Evolutionary conservation across 345 rosid genomes (phyloP), one percentile per base, ranked within the genome.

Genomic region (Bruguiera parviflora): DNA sequence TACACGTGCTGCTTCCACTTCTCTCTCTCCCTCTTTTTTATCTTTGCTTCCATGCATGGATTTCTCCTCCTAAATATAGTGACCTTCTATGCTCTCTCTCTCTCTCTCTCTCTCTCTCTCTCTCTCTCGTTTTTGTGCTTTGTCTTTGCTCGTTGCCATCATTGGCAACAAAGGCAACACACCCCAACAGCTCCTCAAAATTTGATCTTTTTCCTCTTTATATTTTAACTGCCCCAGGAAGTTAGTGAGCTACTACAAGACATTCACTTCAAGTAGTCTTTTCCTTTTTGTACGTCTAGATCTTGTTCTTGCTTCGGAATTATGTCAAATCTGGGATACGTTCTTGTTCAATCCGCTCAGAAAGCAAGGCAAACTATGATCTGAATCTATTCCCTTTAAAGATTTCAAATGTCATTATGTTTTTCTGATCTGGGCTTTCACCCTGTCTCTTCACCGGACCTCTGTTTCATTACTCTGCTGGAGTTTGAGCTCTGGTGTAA

Each of bases 1-100:
- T 86, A 77, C 86, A 83, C 84, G 87, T 86, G 87, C 84, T 80
- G 39, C 73, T 28, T 51, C 69, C 58, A 66, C 65, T 57, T 58
- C 7, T 58, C 32, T 52, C 61, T 60, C 63, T 65, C 55, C 59
- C 76, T 75, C 37, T 75, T 20, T 33, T 33, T 33, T 33, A 67
- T 75, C 82, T 80, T 84, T 82, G 86, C 90, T 86, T 86, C 83
- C 81, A 63, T 83, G 89, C 89, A 83, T 86, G 83, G 87, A 81
- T 79, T 86, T 86, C 86, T 84, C 82, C 89, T 83, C 87, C 81
- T 72, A 76, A 78, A 71, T 74, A 51, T 77, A 71, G 65, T 71
- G 66, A 22, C 33, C 63, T 53, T 53, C 13, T 21, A 21, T 58
- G 9, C 19, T 43, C 24, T 11, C 25, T 27, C 59, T 56, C 18